Conservation (phyloP, 441 rosid species). For the Mallotus japonicus region DNA sequence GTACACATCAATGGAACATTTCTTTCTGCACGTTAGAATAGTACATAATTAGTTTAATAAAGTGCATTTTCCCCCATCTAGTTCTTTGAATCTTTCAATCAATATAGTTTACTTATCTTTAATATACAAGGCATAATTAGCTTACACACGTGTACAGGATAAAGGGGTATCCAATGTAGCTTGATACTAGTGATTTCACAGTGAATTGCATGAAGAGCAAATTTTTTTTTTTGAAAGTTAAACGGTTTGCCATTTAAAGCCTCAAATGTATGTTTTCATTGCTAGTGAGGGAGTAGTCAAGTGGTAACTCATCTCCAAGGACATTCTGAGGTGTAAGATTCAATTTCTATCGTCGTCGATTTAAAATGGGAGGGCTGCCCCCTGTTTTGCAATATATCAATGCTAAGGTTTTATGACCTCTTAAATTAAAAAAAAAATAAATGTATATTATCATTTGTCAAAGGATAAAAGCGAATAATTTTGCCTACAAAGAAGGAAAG, state of each 20-base stretch:
- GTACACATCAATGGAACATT: too few relatives aligned
- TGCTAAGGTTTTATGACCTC: too few relatives aligned
- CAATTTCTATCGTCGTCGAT: too few relatives aligned
- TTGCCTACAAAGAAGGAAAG: background rate
- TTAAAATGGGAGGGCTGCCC: too few relatives aligned
- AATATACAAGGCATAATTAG: background rate
- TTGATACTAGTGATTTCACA: background rate
- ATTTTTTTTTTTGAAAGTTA: background rate
- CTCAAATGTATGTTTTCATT: background rate
- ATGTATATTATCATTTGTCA: background rate
- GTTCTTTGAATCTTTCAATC: background rate
- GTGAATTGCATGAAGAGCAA: background rate
- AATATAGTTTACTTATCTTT: background rate
- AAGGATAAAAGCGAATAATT: constrained; percentile 4
- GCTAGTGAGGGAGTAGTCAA: too few relatives aligned
- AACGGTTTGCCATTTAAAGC: background rate
- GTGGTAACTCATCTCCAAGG: too few relatives aligned
- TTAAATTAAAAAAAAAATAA: too few relatives aligned
- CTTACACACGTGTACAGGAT: background rate
- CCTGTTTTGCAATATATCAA: too few relatives aligned
- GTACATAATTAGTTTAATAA: too few relatives aligned
- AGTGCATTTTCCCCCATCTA: too few relatives aligned
- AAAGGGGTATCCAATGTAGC: constrained; percentile 2
- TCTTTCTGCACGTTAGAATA: too few relatives aligned
- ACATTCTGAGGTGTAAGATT: too few relatives aligned